These are phyloP conservation scores for Aphanomyces astaci DNA, from an alignment of 352 stramenopile genomes.

Conservation along the genomic window DNA sequence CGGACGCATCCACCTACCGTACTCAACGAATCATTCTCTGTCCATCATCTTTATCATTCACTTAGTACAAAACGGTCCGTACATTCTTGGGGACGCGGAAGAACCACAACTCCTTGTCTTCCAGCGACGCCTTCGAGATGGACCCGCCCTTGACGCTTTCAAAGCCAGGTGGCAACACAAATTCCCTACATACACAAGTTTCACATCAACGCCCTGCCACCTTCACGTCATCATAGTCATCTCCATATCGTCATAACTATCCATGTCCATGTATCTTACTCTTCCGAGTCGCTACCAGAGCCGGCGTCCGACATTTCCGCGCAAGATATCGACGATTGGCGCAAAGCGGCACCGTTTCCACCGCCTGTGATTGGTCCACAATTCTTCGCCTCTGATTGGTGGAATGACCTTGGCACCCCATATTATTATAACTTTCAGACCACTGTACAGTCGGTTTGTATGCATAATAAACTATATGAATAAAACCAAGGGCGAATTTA, in stretches of 20 bases:
- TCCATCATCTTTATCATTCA: not conserved
- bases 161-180: slow-evolving; percentile 22
- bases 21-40: not conserved
- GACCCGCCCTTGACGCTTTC: slow-evolving; percentile 4
- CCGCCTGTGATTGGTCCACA: not conserved
- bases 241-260: no score
- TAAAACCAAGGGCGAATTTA: slow-evolving; percentile 8
- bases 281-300: slow-evolving; percentile 14
- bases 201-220: no score
- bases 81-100: slow-evolving; percentile 42
- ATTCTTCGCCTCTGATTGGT: slow-evolving; percentile 15
- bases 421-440: no score
- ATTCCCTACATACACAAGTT: slow-evolving; percentile 19
- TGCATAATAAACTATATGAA: not conserved
- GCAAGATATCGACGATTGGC: slow-evolving; percentile 7
- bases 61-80: slow-evolving; percentile 18
- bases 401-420: no score
- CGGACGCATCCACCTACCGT: slow-evolving; percentile 21
- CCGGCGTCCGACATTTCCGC: slow-evolving; percentile 21
- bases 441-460: no score
- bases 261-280: no score
- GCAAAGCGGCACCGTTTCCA: slow-evolving; percentile 5
- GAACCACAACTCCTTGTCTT: slow-evolving; percentile 33
- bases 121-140: not conserved
- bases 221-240: no score